Conservation (phyloP, 2,329 filamentous ascomycete species). For the Talaromyces sp. region DNA sequence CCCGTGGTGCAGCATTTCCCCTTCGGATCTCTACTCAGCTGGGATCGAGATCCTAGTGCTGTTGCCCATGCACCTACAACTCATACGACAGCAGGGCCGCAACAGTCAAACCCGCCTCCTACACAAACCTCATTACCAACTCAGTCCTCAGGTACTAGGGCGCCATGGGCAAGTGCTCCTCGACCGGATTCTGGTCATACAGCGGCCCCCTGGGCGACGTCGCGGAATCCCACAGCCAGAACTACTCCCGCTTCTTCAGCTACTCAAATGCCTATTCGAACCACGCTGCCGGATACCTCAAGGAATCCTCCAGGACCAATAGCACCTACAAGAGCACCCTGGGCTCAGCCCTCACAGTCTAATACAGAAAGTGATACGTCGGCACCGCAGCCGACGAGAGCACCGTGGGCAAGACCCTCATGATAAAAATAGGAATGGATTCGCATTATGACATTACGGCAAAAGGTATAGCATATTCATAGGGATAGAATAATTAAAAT, state of each 20-base stretch:
- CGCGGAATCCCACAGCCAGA: slow-evolving; percentile 7
- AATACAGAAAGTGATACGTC: not conserved
- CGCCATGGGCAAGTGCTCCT: slow-evolving; percentile 26
- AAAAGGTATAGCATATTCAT: not conserved
- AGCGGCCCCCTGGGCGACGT: slow-evolving; percentile 25
- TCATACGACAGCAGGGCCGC: slow-evolving; percentile 43
- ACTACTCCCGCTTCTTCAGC: slow-evolving; percentile 2
- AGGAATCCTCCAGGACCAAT: slow-evolving; percentile 22
- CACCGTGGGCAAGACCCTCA: slow-evolving; percentile 14
- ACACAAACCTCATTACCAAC: slow-evolving; percentile 12
- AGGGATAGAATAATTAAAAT: not conserved
- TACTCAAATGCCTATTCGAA: slow-evolving; percentile 1
- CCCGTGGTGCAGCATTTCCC: slow-evolving; percentile 96
- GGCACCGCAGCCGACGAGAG: slow-evolving; percentile 11
- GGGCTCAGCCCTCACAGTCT: slow-evolving; percentile 2
- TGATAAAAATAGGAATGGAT: not conserved
- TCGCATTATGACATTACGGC: not conserved
- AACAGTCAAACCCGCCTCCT: slow-evolving; percentile 15
- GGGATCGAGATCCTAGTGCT: slow-evolving; percentile 63
- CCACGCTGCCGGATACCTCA: slow-evolving; percentile 22
- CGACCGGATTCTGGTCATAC: slow-evolving; percentile 17
- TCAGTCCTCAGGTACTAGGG: slow-evolving; percentile 27
- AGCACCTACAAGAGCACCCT: slow-evolving; percentile 21
- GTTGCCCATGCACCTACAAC: slow-evolving; percentile 43
- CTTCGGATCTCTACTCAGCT: slow-evolving; percentile 74